Conservation (phyloP, 2,329 filamentous ascomycete genomes). For the Botrytis fragariae region DNA sequence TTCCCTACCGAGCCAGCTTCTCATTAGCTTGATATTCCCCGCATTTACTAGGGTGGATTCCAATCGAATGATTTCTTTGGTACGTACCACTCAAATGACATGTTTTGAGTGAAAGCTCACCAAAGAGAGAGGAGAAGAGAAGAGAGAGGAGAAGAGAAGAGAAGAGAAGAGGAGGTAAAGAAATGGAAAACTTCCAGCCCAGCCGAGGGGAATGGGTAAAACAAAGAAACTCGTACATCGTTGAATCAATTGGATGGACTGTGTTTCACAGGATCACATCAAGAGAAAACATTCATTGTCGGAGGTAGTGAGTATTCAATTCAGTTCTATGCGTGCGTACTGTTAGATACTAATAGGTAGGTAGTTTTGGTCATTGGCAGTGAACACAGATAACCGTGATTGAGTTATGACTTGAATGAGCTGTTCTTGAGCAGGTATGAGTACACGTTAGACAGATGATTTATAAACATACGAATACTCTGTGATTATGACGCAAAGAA, state of each 20-base stretch:
- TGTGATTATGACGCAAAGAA: not conserved
- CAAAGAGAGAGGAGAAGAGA: not conserved
- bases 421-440: not conserved
- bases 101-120: not conserved
- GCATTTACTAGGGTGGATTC: constrained; percentile 7
- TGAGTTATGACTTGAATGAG: not conserved
- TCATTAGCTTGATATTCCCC: constrained; percentile 2
- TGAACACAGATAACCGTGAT: not conserved
- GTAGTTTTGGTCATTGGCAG: not conserved
- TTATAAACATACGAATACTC: not conserved
- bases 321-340: not conserved
- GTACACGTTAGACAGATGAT: not conserved
- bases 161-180: not conserved
- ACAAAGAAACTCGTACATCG: not conserved
- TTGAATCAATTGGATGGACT: not conserved
- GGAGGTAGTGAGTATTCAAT: not conserved
- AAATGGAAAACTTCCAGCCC: not conserved
- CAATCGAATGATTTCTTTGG: constrained; percentile 3
- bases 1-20: not conserved
- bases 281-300: no score
- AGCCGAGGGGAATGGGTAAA: not conserved
- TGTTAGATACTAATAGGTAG: not conserved
- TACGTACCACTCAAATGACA: not conserved
- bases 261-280: not conserved
- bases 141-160: not conserved